These are phyloP conservation scores for Vitis cinerea DNA, from an alignment of 164 flowering plant species.

Conservation along the genomic window DNA sequence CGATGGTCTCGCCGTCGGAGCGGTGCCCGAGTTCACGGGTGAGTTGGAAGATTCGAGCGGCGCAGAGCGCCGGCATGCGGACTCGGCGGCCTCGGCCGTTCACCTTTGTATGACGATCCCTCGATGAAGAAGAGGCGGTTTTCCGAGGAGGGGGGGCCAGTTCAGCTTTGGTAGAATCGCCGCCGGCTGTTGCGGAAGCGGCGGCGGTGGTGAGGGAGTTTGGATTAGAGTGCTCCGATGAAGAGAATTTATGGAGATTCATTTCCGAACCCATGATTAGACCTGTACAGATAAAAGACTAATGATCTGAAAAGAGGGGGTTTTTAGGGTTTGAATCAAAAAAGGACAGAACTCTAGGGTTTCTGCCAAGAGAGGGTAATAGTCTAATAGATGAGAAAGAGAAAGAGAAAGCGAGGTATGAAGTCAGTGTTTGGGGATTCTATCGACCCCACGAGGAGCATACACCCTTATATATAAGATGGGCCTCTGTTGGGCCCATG, in stretches of 20 bases:
- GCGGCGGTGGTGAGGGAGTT: slow-evolving; percentile 9
- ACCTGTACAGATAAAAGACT: no score
- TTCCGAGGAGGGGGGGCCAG: slow-evolving; percentile 5
- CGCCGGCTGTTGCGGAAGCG: background rate
- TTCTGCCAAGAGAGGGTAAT: no score
- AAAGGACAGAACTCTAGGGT: background rate
- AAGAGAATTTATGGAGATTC: background rate
- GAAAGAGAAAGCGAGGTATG: no score
- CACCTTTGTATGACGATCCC: slow-evolving; percentile 57
- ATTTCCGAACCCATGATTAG: background rate
- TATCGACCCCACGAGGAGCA: no score
- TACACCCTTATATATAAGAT: no score
- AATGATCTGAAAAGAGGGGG: no score
- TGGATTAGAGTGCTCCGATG: background rate
- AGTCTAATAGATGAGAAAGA: no score
- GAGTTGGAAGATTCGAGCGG: slow-evolving; percentile 62
- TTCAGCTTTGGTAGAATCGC: background rate
- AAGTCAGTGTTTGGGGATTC: no score
- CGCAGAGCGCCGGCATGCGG: slow-evolving; percentile 56
- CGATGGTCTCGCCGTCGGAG: slow-evolving; percentile 66
- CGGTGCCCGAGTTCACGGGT: slow-evolving; percentile 71
- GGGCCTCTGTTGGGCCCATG: no score
- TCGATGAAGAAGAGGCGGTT: slow-evolving; percentile 9
- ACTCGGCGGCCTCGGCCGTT: slow-evolving; percentile 62
- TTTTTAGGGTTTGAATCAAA: background rate